Conservation (phyloP, 2,329 filamentous ascomycete genomes). For the Aureobasidium leucospermi region DNA sequence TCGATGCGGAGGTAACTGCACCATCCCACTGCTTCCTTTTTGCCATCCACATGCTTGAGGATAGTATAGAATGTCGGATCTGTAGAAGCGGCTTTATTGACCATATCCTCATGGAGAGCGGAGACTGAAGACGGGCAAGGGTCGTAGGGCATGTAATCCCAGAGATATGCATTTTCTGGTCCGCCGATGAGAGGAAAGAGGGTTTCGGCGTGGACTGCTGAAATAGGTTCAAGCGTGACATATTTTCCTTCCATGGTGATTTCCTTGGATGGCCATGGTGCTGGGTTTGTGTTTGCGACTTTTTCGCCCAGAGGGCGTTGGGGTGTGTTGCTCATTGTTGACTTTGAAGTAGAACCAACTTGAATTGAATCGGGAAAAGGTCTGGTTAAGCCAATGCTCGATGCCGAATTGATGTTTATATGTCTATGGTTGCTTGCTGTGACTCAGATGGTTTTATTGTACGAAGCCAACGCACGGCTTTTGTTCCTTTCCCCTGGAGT, state of each 20-base stretch:
- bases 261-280: constrained; percentile 6
- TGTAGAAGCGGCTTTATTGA: constrained; percentile 19
- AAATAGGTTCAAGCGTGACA: constrained; percentile 15
- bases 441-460: background rate
- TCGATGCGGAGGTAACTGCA: constrained; percentile 40
- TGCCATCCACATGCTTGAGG: constrained; percentile 23
- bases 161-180: constrained; percentile 24
- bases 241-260: constrained; percentile 14
- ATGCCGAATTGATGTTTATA: background rate
- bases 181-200: constrained; percentile 17
- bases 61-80: constrained; percentile 42
- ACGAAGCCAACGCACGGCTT: background rate
- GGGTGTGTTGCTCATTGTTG: constrained; percentile 4
- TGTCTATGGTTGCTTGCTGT: background rate
- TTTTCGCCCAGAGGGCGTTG: background rate
- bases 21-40: constrained; percentile 37
- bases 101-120: constrained; percentile 22
- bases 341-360: background rate
- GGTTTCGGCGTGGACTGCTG: constrained; percentile 11
- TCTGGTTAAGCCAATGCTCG: background rate
- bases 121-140: constrained; percentile 27
- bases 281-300: background rate
- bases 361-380: background rate
- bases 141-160: constrained; percentile 35
- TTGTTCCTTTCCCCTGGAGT: background rate